Base-by-base conservation (phyloP, 495 filamentous ascomycete genomes). In the Aspergillus asperescens region DNA sequence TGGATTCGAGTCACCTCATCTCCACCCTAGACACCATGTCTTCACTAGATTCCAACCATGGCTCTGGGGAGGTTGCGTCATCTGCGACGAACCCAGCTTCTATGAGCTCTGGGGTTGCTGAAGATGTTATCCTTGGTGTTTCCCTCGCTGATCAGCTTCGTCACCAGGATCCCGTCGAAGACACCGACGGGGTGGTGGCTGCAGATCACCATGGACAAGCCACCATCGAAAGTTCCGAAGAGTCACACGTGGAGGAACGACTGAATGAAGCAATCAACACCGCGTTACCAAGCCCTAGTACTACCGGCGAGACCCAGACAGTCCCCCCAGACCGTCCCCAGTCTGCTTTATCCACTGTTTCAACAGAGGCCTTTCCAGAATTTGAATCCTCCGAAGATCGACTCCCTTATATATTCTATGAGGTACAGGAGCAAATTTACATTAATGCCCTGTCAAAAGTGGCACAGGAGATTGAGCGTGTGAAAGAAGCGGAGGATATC, bases 281-380 rank as follows among this genome's bases (percentile, higher is more conserved):
- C 25, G n/a, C 39, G 20, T 25, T 7, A 0, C 9, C 24, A 4
- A 15, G 32, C 20, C 20, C 39, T 27, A 25, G 1, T 1, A 3
- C n/a, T n/a, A n/a, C 12, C 29, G 15, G 2, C 31, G 19, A 24
- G 5, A 5, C 1, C 13, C 19, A 24, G 28, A 19, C 1, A 5
- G 10, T 35, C 29, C 18, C 29, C 20, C 34, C 32, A 10, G 3
- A 12, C 1, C 31, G 19, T 16, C 32, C 32, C n/a, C 20, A 13
- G 2, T 49, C 46, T 13, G 20, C 9, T 27, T 3, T 13, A 3
- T 49, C 46, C 2, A 39, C 46, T 9, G 5, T 22, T 12, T 18
- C 27, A 8, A 56, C 47, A 1, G 68, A 72, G 40, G 64, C 70
- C 0, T 74, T 74, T 39, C 69, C 69, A 1, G 62, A 62, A n/a